phyloP scores from a whole-genome alignment of 2,329 filamentous ascomycete species.

The Paecilomyces fulvus region DNA sequence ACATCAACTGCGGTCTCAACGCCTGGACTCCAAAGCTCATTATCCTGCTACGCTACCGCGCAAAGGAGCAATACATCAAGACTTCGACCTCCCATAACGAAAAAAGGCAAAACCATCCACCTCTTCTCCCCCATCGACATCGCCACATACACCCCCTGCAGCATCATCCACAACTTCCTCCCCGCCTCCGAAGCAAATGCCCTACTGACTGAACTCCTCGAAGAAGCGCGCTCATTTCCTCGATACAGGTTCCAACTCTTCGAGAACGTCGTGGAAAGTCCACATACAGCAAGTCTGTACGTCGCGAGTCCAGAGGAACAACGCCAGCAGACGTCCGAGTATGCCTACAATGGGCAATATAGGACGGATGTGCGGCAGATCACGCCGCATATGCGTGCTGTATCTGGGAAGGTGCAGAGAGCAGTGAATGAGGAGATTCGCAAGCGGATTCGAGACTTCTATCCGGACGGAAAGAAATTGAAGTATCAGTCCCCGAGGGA shows the following conservation, averaged over 20 bases:
- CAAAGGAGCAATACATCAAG: conserved; percentile 31
- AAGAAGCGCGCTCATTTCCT: conserved; percentile 63
- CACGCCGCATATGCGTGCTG: conserved; percentile 63
- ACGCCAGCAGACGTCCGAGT: conserved; percentile 63
- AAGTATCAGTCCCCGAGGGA: conserved; percentile 62
- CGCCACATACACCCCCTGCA: conserved; percentile 76
- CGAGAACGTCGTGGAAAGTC: conserved; percentile 74
- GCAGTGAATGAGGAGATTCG: conserved; percentile 73
- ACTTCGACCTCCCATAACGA: conserved; percentile 45
- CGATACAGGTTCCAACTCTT: conserved; percentile 75
- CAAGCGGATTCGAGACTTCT: conserved; percentile 57
- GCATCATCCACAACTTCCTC: conserved; percentile 86
- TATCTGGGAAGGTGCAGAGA: conserved; percentile 61
- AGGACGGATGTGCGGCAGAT: conserved; percentile 69
- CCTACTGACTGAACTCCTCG: conserved; percentile 65
- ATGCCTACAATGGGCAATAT: conserved; percentile 73
- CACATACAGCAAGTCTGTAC: conserved; percentile 77
- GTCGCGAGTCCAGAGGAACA: conserved; percentile 66
- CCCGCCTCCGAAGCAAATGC: conserved; percentile 61
- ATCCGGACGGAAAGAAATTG: conserved; percentile 64
- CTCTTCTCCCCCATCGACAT: conserved; percentile 76
- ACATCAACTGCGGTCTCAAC: conserved; percentile 48
- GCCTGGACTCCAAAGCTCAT: conserved; percentile 55
- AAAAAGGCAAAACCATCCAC: conserved; percentile 74
- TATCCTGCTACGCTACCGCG: conserved; percentile 39